A percentile compares a stretch with the other conserved stretches of the same genome.
phyloP scores from a whole-genome alignment of 2,329 filamentous ascomycete species.

The Alternaria atra region DNA sequence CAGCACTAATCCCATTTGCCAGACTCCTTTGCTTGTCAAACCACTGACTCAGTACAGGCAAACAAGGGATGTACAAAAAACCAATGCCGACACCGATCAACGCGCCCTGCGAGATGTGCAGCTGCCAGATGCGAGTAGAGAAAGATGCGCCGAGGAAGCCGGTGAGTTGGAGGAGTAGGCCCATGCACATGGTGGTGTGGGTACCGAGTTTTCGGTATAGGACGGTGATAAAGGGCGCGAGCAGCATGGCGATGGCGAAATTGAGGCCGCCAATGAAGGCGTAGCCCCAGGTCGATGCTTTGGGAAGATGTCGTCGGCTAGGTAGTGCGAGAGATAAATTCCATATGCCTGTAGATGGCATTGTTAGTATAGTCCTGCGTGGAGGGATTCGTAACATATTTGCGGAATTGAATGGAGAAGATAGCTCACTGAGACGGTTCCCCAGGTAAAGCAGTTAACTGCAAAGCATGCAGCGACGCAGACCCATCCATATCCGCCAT shows the following conservation, averaged over 20 bases:
- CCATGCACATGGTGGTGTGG: constrained; percentile 41
- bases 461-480: constrained; percentile 25
- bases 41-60: constrained; percentile 55
- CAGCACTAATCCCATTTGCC: constrained; percentile 53
- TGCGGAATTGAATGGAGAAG: background rate
- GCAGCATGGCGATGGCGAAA: constrained; percentile 48
- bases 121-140: constrained; percentile 50
- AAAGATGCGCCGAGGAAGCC: constrained; percentile 53
- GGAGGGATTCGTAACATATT: background rate
- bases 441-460: constrained; percentile 16
- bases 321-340: constrained; percentile 56
- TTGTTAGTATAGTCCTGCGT: background rate
- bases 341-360: constrained; percentile 43
- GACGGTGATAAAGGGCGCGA: constrained; percentile 46
- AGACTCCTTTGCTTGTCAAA: constrained; percentile 53
- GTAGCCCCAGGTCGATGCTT: constrained; percentile 49
- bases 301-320: constrained; percentile 48
- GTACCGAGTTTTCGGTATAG: constrained; percentile 38
- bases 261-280: constrained; percentile 55
- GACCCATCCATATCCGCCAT: constrained; percentile 30
- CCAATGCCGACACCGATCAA: constrained; percentile 54
- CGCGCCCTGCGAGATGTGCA: constrained; percentile 55
- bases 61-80: constrained; percentile 51
- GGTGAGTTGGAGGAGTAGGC: constrained; percentile 44
- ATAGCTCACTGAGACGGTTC: constrained; percentile 25